Percentiles rank a stretch among this genome's conserved stretches.
These are phyloP conservation scores for Scheffersomyces titani DNA, from an alignment of 1,139 yeast species.

Conservation along the genomic window DNA sequence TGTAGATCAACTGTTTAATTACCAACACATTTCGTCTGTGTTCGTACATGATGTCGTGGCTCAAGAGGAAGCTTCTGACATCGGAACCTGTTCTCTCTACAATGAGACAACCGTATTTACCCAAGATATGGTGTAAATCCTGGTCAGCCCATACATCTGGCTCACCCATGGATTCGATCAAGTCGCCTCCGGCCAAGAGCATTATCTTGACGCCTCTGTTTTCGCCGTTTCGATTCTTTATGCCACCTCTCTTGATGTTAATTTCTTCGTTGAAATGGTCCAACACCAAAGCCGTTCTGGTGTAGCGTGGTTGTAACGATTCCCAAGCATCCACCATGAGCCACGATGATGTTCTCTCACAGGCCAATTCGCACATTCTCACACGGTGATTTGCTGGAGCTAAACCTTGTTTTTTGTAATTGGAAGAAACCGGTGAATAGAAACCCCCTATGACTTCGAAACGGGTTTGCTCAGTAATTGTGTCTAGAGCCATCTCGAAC, in stretches of 20 bases:
- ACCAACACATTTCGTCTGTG: slow-evolving; percentile 92
- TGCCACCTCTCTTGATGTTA: slow-evolving; percentile 86
- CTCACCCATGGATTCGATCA: slow-evolving; percentile 99
- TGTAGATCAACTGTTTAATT: slow-evolving; percentile 92
- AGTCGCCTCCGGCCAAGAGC: slow-evolving; percentile 97
- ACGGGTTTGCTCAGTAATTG: slow-evolving; percentile 88
- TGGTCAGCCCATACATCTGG: slow-evolving; percentile 99
- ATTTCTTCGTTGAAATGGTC: slow-evolving; percentile 97
- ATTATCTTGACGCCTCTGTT: slow-evolving; percentile 88
- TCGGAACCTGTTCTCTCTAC: slow-evolving; percentile 97
- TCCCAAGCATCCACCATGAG: slow-evolving; percentile 99
- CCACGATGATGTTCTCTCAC: slow-evolving; percentile 97
- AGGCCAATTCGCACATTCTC: slow-evolving; percentile 96
- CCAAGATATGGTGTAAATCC: slow-evolving; percentile 92
- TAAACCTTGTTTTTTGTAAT: slow-evolving; percentile 89
- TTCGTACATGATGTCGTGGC: slow-evolving; percentile 97
- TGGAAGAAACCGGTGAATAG: slow-evolving; percentile 96
- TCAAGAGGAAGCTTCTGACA: slow-evolving; percentile 84
- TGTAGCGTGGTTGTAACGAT: slow-evolving; percentile 84
- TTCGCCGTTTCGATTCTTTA: slow-evolving; percentile 70
- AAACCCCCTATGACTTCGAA: slow-evolving; percentile 97
- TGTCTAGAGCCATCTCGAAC: slow-evolving; percentile 98
- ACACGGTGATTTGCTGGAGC: slow-evolving; percentile 90
- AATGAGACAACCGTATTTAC: slow-evolving; percentile 92
- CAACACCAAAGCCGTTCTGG: slow-evolving; percentile 91